Evolutionary conservation across 164 flowering plant genomes (phyloP), one percentile per base, ranked within the genome.

Genomic region (Warburgia ugandensis): DNA sequence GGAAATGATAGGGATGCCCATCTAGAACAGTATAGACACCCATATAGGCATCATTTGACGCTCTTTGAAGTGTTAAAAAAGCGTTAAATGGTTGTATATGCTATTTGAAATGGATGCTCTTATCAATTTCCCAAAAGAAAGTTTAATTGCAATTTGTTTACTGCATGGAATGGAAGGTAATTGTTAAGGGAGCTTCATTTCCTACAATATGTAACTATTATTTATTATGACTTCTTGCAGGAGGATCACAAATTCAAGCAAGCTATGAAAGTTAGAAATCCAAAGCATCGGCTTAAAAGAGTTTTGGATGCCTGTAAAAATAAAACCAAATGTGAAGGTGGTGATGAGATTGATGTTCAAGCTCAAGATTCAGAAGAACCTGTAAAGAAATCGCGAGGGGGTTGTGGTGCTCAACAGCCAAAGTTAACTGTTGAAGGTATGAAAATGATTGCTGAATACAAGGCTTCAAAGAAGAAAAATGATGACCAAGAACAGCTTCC

Each of bases 371-470:
- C 71, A 30, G 96, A 84, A 25, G 94, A 84, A 52, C 86, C 92
- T 9, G 75, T 77, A 19, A 94, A 89, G 63, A 88, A 83, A 72
- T 70, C 74, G 44, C 77, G 82, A 56, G 96, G 97, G 42, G 97
- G 99, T 33, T 94, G 99, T 73, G 99, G 99, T 59, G 92, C 99
- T 39, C 96, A 82, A 78, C 99, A 88, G 63, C 99, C 99, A 48
- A 89, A 80, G 73, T 61, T 94, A 42, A 72, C 86, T 30, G 78
- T 86, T 53, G 99, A 94, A 55, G 99, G 99, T 54, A 89, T 94
- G 99, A 94, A 94, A 68, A 94, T 94, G 81, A 66, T 84, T 65
- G 99, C 99, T 6, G 99, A 94, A 58, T 94, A 89, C 73, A 94
- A 89, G 72, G 58, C 68, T 32, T 78, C 68, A 47, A 80, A 84